Percentiles rank a stretch among this genome's conserved stretches.
These are phyloP conservation scores for Kurtzmaniella quercitrusa DNA, from an alignment of 1,139 yeast species.

Conservation along the genomic window DNA sequence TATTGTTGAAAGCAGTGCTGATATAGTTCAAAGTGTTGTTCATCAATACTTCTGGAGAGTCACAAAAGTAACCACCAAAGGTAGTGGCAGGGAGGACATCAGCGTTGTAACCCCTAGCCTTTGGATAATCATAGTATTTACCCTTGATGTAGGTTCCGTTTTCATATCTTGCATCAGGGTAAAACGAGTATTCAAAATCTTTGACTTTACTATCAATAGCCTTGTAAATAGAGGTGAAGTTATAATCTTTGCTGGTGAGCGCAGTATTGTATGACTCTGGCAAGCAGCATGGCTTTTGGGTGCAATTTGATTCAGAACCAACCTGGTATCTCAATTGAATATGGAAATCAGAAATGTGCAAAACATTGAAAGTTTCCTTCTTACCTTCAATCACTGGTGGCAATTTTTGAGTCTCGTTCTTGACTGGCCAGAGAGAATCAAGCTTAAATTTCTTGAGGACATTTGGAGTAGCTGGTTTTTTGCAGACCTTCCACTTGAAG, in stretches of 20 bases:
- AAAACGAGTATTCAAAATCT: conserved; percentile 18
- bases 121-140: conserved; percentile 33
- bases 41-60: conserved; percentile 57
- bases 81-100: conserved; percentile 51
- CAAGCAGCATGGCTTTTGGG: conserved; percentile 47
- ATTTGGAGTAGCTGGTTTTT: conserved; percentile 26
- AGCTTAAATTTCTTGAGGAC: conserved; percentile 22
- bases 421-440: conserved; percentile 30
- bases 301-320: conserved; percentile 61
- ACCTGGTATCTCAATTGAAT: conserved; percentile 51
- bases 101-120: conserved; percentile 34
- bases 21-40: conserved; percentile 52
- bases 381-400: conserved; percentile 23
- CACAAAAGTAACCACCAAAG: conserved; percentile 61
- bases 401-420: conserved; percentile 18
- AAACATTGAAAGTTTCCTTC: conserved; percentile 46
- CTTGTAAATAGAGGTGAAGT: conserved; percentile 26
- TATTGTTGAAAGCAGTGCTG: conserved; percentile 25
- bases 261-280: conserved; percentile 32
- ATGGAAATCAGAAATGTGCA: conserved; percentile 66
- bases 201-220: conserved; percentile 15
- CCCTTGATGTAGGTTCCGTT: conserved; percentile 35
- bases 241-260: conserved; percentile 23
- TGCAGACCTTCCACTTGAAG: conserved; percentile 24
- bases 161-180: conserved; percentile 34